Evolutionary conservation across 2,329 filamentous ascomycete genomes (phyloP), one percentile per base, ranked within the genome.

Genomic region (Spiromastix sp.): DNA sequence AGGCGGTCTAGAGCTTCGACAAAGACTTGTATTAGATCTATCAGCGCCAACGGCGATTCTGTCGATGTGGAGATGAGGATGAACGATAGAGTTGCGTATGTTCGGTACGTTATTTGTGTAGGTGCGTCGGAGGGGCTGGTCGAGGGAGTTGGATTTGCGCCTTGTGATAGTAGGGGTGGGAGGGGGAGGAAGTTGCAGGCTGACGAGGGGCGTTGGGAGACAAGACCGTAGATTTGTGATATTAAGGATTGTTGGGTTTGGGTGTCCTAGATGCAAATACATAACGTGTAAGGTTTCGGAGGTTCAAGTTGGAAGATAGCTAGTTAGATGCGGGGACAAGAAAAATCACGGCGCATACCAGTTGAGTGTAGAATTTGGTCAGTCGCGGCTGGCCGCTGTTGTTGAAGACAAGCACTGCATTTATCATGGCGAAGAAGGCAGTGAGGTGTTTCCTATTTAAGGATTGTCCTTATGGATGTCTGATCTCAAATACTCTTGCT

Each of bases 11-110:
- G 73, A 1, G 89, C 80, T 62, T 98, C 91, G 44, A 98, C 91
- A 52, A 95, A 98, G 41, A 98, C 91, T 62, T 98, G 91, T 46
- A 98, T 96, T 36, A 98, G 68, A 60, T 98, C 91, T 42, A 98
- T 86, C 16, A 98, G 72, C 1, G 91, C 91, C 3, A 98, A 79
- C 1, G 91, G 91, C 1, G 85, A 94, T 62, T 98, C 91, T 40
- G 91, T 95, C 4, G 86, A 85, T 4, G 93, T 98, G 22, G 82
- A 91, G 53, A 98, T 98, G 57, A 98, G 71, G 61, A 98, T 98
- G 67, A 98, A 98, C 66, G 93, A 96, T 42, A 98, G 81, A 0
- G 91, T 98, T 7, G 91, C 91, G 56, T 96, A 98, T 70, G 94
- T 85, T 39, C 91, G 85, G 70, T 98, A 98, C 6, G 91, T 96